phyloP scores from a whole-genome alignment of 148 eudicot species.

The Polygonum maritimum region DNA sequence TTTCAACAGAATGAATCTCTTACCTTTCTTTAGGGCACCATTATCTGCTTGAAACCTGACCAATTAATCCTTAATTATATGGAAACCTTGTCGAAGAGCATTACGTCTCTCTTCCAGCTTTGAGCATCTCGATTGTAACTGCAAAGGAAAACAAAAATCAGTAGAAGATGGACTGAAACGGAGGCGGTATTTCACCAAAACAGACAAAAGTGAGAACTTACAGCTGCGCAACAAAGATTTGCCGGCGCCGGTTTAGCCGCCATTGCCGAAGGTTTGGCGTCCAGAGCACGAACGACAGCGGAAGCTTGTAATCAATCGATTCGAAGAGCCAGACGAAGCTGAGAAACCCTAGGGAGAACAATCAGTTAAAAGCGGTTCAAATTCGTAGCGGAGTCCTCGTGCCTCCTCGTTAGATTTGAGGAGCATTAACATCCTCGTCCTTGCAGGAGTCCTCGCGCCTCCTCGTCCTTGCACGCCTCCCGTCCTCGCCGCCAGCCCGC shows the following conservation, averaged over 20 bases:
- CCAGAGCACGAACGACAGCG: background rate
- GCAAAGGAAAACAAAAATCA: background rate
- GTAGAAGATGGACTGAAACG: background rate
- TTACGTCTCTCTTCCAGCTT: conserved; percentile 24
- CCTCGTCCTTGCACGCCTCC: too few species aligned
- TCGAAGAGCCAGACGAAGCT: background rate
- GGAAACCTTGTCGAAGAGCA: conserved; percentile 31
- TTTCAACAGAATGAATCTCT: background rate
- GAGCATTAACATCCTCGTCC: too few species aligned
- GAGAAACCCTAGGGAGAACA: background rate
- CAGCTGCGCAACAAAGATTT: conserved; percentile 40
- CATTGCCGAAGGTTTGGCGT: conserved; percentile 17
- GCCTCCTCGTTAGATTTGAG: too few species aligned
- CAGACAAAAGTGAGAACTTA: conserved; percentile 11
- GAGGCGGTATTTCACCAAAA: background rate
- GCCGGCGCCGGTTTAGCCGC: conserved; percentile 13
- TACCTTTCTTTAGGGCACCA: conserved; percentile 36
- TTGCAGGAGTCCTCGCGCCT: too few species aligned
- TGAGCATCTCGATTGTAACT: conserved; percentile 23
- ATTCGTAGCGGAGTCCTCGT: background rate
- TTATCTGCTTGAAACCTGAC: conserved; percentile 29
- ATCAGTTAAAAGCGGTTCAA: background rate
- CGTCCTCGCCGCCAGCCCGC: too few species aligned
- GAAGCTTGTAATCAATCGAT: background rate
- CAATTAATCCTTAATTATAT: conserved; percentile 23